Conservation (phyloP, 495 filamentous ascomycete species). For the Podospora pseudopauciseta region DNA sequence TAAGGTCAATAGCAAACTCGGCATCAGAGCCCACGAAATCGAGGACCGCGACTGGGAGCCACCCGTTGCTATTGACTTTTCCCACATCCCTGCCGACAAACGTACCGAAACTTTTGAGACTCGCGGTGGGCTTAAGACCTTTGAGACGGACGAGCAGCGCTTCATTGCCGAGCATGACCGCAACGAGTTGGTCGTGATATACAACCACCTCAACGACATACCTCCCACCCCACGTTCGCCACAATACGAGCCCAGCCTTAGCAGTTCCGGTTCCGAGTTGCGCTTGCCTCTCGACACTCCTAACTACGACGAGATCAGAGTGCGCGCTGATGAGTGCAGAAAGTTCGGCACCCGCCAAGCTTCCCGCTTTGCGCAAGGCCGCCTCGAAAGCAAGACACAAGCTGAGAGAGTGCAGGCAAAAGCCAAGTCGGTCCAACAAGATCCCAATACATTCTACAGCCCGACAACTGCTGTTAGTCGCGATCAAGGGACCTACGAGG, state of each 20-base stretch:
- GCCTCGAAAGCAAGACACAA: conserved; percentile 19
- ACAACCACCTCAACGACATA: conserved; percentile 68
- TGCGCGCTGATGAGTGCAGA: neutral
- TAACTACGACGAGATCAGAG: conserved; percentile 32
- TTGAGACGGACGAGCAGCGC: conserved; percentile 62
- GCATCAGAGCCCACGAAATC: conserved; percentile 28
- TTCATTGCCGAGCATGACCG: conserved; percentile 68
- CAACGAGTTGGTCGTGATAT: conserved; percentile 79
- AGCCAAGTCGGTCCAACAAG: neutral
- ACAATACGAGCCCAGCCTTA: conserved; percentile 27
- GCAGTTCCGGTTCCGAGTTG: conserved; percentile 16
- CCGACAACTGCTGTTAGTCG: conserved; percentile 13
- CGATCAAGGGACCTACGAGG: conserved; percentile 27
- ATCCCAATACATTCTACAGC: conserved; percentile 5
- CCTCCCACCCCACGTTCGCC: conserved; percentile 77
- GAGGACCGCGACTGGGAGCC: conserved; percentile 52
- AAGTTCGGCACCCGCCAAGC: neutral
- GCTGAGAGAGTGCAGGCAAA: conserved; percentile 15
- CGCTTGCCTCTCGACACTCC: conserved; percentile 19
- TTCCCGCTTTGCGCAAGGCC: conserved; percentile 18
- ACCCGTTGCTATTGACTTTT: conserved; percentile 51
- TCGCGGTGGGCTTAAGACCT: conserved; percentile 57
- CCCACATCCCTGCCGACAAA: conserved; percentile 47
- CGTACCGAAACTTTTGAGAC: conserved; percentile 56
- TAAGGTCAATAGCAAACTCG: conserved; percentile 43